These are phyloP conservation scores for Gonium pectorale DNA, from an alignment of 139 green algal species.

Conservation along the genomic window DNA sequence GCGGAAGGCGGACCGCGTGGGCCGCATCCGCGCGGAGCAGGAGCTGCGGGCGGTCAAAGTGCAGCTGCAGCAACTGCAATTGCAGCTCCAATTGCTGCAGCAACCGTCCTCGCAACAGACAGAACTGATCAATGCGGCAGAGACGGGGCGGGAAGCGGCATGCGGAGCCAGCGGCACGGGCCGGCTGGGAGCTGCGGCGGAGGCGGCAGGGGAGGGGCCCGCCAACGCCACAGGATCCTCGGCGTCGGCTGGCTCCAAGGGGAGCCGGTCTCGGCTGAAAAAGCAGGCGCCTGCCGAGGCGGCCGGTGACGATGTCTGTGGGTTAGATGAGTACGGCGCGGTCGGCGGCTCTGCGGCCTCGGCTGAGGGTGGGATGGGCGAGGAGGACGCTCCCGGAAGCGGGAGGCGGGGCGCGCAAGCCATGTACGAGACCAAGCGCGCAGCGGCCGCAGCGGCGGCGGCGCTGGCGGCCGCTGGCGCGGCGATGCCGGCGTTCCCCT, in stretches of 20 bases:
- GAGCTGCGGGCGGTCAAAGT: conserved; percentile 29
- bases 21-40: conserved; percentile 66
- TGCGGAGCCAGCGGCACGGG: background rate
- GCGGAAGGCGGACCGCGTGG: conserved; percentile 54
- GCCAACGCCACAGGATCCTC: too few relatives aligned
- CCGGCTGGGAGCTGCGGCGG: background rate
- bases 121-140: background rate
- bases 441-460: background rate
- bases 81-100: conserved; percentile 1
- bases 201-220: background rate
- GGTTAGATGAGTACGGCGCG: too few relatives aligned
- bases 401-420: too few relatives aligned
- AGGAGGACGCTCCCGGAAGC: too few relatives aligned
- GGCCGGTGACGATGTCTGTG: too few relatives aligned
- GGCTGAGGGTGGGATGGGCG: too few relatives aligned
- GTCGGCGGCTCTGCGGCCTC: too few relatives aligned
- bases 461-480: conserved; percentile 10
- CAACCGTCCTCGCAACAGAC: background rate
- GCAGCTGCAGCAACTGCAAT: conserved; percentile 32
- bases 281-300: too few relatives aligned
- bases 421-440: background rate
- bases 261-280: too few relatives aligned
- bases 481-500: conserved; percentile 55
- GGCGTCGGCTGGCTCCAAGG: too few relatives aligned
- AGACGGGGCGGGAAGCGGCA: too few relatives aligned